Percentiles rank a stretch among this genome's conserved stretches.
Conservation (phyloP, 441 rosid species). For the Eutrema salsugineum region DNA sequence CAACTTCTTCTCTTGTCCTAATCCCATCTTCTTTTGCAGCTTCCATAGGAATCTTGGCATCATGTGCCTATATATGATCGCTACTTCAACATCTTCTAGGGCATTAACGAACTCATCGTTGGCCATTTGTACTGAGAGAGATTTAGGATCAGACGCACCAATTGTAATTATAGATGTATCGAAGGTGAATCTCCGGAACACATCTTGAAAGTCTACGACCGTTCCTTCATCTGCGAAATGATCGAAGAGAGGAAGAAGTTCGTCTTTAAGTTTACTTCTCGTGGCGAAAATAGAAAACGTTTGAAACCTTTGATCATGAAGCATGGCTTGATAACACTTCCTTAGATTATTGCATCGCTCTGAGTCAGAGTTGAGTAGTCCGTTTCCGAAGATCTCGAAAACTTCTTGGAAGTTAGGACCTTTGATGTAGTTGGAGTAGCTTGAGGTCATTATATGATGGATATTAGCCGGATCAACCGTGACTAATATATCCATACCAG, state of each 20-base stretch:
- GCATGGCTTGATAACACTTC: background rate
- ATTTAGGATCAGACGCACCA: background rate
- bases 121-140: background rate
- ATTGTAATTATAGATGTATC: background rate
- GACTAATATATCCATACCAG: background rate
- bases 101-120: background rate
- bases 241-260: background rate
- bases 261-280: background rate
- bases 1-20: constrained; percentile 3
- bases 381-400: background rate
- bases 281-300: background rate
- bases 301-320: background rate
- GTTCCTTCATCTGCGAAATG: background rate
- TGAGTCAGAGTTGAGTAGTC: background rate
- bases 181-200: background rate
- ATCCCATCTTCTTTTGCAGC: background rate
- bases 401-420: background rate
- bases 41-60: constrained; percentile 2
- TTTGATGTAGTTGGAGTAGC: background rate
- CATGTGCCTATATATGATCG: background rate
- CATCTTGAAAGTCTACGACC: background rate
- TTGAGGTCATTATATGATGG: background rate
- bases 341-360: background rate
- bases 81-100: background rate
- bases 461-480: background rate